Conservation (phyloP, 495 filamentous ascomycete species). For the Hyaloscypha hepaticicola region DNA sequence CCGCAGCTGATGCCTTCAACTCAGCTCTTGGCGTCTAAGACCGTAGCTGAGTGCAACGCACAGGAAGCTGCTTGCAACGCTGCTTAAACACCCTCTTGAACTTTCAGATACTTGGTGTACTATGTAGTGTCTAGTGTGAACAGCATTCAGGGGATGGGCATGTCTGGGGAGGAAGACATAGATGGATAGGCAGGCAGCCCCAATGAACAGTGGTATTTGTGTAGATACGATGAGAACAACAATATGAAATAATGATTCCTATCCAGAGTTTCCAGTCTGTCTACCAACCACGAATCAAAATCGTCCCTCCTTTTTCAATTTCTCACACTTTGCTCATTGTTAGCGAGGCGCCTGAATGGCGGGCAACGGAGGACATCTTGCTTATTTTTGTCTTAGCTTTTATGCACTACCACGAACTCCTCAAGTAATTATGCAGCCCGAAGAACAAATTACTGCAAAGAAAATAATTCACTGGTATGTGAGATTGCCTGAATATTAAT, state of each 20-base stretch:
- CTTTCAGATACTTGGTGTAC: neutral
- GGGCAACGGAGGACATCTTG: neutral
- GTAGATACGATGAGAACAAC: neutral
- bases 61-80: conserved; percentile 46
- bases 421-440: neutral
- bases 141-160: no score
- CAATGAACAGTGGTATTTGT: neutral
- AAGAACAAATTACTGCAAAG: neutral
- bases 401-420: neutral
- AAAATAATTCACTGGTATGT: neutral
- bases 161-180: neutral
- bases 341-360: neutral
- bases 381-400: neutral
- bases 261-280: no score
- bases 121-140: no score
- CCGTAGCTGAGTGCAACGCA: conserved; percentile 46
- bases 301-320: neutral
- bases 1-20: conserved; percentile 62
- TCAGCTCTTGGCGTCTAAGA: conserved; percentile 24
- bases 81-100: conserved; percentile 14
- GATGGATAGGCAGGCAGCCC: neutral
- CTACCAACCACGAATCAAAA: no score
- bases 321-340: neutral
- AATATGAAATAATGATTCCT: no score
- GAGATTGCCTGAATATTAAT: no score